Conservation (phyloP, 2,329 filamentous ascomycete species). For the Trichoderma koningiopsis region DNA sequence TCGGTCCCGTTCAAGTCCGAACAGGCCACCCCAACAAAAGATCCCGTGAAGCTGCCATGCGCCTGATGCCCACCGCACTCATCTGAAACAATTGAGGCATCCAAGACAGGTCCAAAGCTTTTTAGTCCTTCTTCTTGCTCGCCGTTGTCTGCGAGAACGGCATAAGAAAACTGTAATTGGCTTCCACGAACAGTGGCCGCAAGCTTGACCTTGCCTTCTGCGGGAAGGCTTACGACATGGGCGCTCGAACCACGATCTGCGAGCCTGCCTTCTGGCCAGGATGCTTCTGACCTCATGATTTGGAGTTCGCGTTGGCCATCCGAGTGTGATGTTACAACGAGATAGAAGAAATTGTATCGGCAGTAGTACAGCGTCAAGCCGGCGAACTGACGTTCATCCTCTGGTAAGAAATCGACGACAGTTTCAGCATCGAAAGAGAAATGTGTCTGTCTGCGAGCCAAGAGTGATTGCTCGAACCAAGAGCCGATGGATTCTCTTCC, state of each 20-base stretch:
- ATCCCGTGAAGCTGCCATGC: slow-evolving; percentile 66
- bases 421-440: slow-evolving; percentile 65
- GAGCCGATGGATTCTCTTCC: slow-evolving; percentile 58
- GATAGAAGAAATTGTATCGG: slow-evolving; percentile 66
- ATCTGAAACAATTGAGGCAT: slow-evolving; percentile 62
- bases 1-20: slow-evolving; percentile 58
- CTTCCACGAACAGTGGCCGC: slow-evolving; percentile 54
- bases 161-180: slow-evolving; percentile 59
- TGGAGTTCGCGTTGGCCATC: slow-evolving; percentile 61
- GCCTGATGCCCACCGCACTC: slow-evolving; percentile 64
- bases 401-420: slow-evolving; percentile 53
- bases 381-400: slow-evolving; percentile 62
- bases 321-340: slow-evolving; percentile 56
- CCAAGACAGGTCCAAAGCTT: slow-evolving; percentile 57
- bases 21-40: slow-evolving; percentile 59
- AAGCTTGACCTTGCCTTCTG: slow-evolving; percentile 57
- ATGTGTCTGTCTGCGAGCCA: slow-evolving; percentile 57
- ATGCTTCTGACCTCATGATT: slow-evolving; percentile 58
- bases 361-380: slow-evolving; percentile 65
- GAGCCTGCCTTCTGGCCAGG: slow-evolving; percentile 56
- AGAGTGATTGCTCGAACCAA: slow-evolving; percentile 61
- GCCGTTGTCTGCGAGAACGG: slow-evolving; percentile 39
- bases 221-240: slow-evolving; percentile 44
- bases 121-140: slow-evolving; percentile 38
- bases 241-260: slow-evolving; percentile 41